phyloP scores from a whole-genome alignment of 179 eudicot species.

The Actinidia arguta region DNA sequence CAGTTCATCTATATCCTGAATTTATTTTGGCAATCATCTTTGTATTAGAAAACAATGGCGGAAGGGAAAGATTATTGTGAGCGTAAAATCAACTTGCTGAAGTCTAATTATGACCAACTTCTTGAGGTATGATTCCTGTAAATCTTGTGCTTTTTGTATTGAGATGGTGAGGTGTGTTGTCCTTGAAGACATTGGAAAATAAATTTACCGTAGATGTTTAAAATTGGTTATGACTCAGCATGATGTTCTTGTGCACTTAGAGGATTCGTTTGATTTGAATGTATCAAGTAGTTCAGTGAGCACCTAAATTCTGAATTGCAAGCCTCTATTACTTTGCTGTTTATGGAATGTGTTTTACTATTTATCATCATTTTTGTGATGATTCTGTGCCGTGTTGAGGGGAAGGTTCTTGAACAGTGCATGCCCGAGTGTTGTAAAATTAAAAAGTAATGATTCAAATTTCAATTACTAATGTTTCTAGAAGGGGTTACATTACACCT shows the following conservation, averaged over 20 bases:
- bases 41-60: slow-evolving; percentile 81
- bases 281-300: background rate
- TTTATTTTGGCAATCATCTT: slow-evolving; percentile 17
- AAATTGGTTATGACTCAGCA: slow-evolving; percentile 5
- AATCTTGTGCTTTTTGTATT: slow-evolving; percentile 1
- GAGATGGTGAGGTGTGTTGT: background rate
- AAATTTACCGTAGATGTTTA: background rate
- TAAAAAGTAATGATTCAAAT: no score
- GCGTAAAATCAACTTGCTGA: slow-evolving; percentile 90
- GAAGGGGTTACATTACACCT: no score
- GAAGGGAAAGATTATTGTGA: slow-evolving; percentile 97
- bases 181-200: background rate
- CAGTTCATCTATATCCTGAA: slow-evolving; percentile 5
- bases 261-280: background rate
- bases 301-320: background rate
- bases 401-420: no score
- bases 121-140: slow-evolving; percentile 68
- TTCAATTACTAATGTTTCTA: no score
- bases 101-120: slow-evolving; percentile 94
- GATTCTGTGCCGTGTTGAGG: background rate
- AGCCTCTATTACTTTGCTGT: background rate
- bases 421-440: no score
- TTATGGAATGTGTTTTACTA: background rate
- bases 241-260: background rate
- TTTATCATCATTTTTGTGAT: background rate